A percentile compares a stretch with the other conserved stretches of the same genome.
Conservation (phyloP, 352 stramenopile genomes). For the Blastocystis sp. region DNA sequence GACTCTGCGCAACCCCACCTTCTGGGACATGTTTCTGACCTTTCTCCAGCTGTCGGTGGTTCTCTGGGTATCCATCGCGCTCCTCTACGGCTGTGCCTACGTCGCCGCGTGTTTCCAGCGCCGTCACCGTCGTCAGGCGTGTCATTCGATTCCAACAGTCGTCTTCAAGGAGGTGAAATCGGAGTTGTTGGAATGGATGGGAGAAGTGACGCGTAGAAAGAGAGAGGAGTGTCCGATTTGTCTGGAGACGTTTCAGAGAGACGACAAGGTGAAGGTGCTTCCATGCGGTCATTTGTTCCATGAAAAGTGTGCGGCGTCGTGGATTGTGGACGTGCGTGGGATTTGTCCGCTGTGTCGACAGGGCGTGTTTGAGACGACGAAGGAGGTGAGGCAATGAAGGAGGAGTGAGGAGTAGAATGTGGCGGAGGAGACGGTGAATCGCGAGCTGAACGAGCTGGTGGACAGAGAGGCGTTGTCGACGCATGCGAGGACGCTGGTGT, state of each 20-base stretch:
- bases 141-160: neutral
- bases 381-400: neutral
- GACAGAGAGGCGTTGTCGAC: neutral
- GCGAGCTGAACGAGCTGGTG: slow-evolving; percentile 19
- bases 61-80: neutral
- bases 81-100: neutral
- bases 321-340: slow-evolving; percentile 31
- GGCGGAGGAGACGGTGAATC: neutral
- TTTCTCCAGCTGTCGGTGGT: slow-evolving; percentile 34
- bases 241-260: slow-evolving; percentile 18
- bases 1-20: neutral
- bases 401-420: neutral
- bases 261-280: neutral
- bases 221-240: slow-evolving; percentile 25
- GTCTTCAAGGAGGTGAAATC: neutral
- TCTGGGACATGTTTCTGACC: slow-evolving; percentile 38
- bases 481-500: neutral
- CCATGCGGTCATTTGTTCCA: slow-evolving; percentile 28
- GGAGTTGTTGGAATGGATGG: neutral
- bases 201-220: neutral
- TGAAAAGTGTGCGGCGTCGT: neutral
- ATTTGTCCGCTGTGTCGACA: slow-evolving; percentile 21
- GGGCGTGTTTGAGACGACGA: neutral
- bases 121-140: neutral
- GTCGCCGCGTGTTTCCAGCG: neutral